phyloP scores from a whole-genome alignment of 208 protist genomes.

The Acanthamoeba castellanii region DNA sequence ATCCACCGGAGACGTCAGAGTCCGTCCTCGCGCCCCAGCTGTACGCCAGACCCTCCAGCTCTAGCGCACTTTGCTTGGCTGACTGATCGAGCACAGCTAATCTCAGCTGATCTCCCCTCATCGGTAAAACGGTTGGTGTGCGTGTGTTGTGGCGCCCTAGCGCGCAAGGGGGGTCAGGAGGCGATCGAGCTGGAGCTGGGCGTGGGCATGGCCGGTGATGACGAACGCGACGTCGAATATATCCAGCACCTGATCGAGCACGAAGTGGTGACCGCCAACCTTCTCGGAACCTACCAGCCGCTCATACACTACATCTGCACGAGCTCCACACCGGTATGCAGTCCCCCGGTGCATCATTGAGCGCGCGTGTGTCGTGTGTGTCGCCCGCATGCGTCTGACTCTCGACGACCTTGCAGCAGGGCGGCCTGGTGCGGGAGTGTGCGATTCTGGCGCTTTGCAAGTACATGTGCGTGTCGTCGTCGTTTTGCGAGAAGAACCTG shows the following conservation, averaged over 20 bases:
- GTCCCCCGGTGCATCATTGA: background rate
- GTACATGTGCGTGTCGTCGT: conserved; percentile 86
- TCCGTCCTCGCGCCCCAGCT: background rate
- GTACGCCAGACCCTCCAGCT: background rate
- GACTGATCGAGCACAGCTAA: background rate
- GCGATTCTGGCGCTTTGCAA: conserved; percentile 87
- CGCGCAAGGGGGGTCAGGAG: conserved; percentile 69
- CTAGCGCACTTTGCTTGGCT: background rate
- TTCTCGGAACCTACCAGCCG: conserved; percentile 77
- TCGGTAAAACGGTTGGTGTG: too few species aligned
- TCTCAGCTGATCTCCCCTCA: too few species aligned
- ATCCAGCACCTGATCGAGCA: conserved; percentile 72
- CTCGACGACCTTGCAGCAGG: background rate
- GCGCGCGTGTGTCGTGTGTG: background rate
- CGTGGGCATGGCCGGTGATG: conserved; percentile 42
- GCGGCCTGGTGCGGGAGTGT: conserved; percentile 55
- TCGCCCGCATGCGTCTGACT: too few species aligned
- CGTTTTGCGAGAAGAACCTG: conserved; percentile 87
- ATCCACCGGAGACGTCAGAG: background rate
- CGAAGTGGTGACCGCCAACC: conserved; percentile 51
- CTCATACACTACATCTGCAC: conserved; percentile 76
- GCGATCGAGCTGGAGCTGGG: conserved; percentile 78
- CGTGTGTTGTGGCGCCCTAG: conserved; percentile 19
- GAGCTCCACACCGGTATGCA: background rate
- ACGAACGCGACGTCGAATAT: conserved; percentile 77